Percentiles rank a stretch among this genome's conserved stretches.
phyloP scores from a whole-genome alignment of 192 early-diverging fungal species.

The Coemansia sp. region DNA sequence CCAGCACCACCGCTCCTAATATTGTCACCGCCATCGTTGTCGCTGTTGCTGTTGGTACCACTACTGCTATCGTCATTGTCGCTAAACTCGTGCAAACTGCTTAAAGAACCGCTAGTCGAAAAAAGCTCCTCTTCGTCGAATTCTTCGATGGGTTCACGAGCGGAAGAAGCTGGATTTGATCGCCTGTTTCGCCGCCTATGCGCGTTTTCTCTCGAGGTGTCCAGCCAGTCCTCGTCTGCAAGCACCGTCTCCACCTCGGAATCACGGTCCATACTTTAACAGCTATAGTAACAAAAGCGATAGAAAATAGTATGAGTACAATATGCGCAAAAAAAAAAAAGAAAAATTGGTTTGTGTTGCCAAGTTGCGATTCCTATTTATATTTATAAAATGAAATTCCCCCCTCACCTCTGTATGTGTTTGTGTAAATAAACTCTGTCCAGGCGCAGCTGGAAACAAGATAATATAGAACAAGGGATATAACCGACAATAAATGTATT shows the following conservation, averaged over 20 bases:
- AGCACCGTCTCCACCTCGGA: constrained; percentile 46
- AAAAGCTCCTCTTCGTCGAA: constrained; percentile 53
- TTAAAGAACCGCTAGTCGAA: constrained; percentile 46
- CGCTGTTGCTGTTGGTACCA: background rate
- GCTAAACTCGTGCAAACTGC: constrained; percentile 52
- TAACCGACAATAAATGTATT: background rate
- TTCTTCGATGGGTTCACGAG: background rate
- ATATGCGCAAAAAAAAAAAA: background rate
- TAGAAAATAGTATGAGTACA: background rate
- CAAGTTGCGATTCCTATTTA: background rate
- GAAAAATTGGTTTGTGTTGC: background rate
- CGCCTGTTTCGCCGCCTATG: constrained; percentile 7
- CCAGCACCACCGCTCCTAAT: background rate
- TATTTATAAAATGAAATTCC: background rate
- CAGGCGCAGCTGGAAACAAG: no score
- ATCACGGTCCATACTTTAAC: constrained; percentile 37
- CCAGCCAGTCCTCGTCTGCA: constrained; percentile 46
- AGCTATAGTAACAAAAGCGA: background rate
- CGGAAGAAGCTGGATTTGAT: constrained; percentile 9
- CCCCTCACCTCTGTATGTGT: background rate
- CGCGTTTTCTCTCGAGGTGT: constrained; percentile 7
- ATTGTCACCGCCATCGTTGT: background rate
- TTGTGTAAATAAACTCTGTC: background rate
- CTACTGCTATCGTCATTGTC: constrained; percentile 18
- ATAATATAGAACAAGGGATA: no score